Conservation (phyloP, 2,329 filamentous ascomycete species). For the Aschersonia sp. region DNA sequence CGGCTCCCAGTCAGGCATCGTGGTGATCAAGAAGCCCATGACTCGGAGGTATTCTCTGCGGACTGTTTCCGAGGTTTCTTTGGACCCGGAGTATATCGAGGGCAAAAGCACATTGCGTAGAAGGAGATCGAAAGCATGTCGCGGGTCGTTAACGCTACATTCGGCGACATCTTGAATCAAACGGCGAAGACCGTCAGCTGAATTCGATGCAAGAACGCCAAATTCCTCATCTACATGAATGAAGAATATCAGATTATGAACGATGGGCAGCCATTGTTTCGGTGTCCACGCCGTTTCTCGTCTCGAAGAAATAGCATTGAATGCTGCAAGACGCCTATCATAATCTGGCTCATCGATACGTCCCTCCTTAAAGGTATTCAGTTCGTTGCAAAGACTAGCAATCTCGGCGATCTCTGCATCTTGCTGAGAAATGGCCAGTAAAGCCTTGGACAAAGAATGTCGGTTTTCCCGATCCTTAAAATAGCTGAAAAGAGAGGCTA, state of each 20-base stretch:
- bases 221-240: constrained; percentile 80
- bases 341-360: constrained; percentile 81
- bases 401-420: constrained; percentile 46
- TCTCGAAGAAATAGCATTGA: constrained; percentile 53
- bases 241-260: constrained; percentile 83
- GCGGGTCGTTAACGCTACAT: constrained; percentile 17
- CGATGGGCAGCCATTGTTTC: constrained; percentile 71
- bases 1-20: constrained; percentile 53
- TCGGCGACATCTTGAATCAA: constrained; percentile 53
- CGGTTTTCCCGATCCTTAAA: constrained; percentile 74
- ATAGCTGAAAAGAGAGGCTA: constrained; percentile 76
- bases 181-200: constrained; percentile 63
- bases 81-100: constrained; percentile 60
- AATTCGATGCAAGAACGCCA: constrained; percentile 65
- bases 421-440: constrained; percentile 54
- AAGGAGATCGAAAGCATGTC: constrained; percentile 37
- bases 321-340: constrained; percentile 64
- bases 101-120: constrained; percentile 55
- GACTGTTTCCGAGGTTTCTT: constrained; percentile 69
- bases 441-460: constrained; percentile 55
- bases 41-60: constrained; percentile 69
- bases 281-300: constrained; percentile 45
- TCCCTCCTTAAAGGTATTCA: constrained; percentile 64
- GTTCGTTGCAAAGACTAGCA: constrained; percentile 55
- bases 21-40: constrained; percentile 62